Evolutionary conservation across 495 filamentous ascomycete genomes (phyloP), one percentile per base, ranked within the genome.

Genomic region (Annulohypoxylon bovei): DNA sequence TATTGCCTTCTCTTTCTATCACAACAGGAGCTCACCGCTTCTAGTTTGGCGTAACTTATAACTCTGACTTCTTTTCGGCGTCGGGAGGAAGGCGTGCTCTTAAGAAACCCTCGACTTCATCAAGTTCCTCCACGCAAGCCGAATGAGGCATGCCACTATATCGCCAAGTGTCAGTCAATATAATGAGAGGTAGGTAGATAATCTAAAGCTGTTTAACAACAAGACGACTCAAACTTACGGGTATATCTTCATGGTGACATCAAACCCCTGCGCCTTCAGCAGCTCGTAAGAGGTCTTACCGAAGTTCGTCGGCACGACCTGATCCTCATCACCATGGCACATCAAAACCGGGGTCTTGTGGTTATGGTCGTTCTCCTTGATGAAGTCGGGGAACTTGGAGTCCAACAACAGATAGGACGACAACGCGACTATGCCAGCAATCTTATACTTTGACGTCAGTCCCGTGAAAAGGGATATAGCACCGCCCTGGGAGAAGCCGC

Each of bases 381-480:
- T 79, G 54, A 90, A 85, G 39, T 87, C 85, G 75, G 87, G 81
- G 71, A 97, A 81, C 72, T 92, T 94, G 55, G 86, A 82, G 71
- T 88, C 88, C 50, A 98, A 81, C 8, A 93, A 82, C 72, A 98
- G 79, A 74, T 97, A 99, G 65, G 87, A 90, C 8, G 92, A 95
- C 47, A 99, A 83, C 8, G 89, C 93, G 68, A 97, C 90, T 56
- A 99, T 91, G 66, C 95, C 95, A 9, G 89, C 95, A 8, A 99
- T 84, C 80, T 92, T 93, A 62, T 88, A 82, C 62, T 87, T 85
- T 64, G 80, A 85, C 1, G 93, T 97, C 44, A 97, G 73, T 4
- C 93, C 94, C 0, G 88, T 81, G 65, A 89, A 82, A 18, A 88
- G 68, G 39, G 82, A 81, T 70, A 87, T 82, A 47, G 84, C 85